Conservation (phyloP, 1,139 yeast genomes). For the Saccharomycopsis crataegensis region DNA sequence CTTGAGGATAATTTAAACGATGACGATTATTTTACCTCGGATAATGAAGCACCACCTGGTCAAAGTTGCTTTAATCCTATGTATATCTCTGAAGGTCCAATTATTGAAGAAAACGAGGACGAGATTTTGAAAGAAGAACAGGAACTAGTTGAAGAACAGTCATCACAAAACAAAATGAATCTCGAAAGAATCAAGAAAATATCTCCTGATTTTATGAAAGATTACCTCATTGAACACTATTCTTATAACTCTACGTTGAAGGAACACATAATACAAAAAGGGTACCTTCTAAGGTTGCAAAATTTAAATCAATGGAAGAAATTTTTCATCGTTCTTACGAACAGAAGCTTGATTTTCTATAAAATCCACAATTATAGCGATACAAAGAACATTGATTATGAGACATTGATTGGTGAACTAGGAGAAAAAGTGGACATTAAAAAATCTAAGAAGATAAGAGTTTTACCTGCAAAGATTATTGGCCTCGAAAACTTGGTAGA, state of each 20-base stretch:
- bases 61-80: slow-evolving; percentile 5
- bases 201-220: slow-evolving; percentile 15
- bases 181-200: slow-evolving; percentile 13
- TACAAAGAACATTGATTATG: slow-evolving; percentile 16
- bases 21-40: slow-evolving; percentile 30
- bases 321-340: slow-evolving; percentile 39
- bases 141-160: slow-evolving; percentile 8
- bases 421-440: slow-evolving; percentile 2
- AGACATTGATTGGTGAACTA: slow-evolving; percentile 16
- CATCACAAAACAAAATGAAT: slow-evolving; percentile 10
- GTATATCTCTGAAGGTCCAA: slow-evolving; percentile 13
- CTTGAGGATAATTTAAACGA: slow-evolving; percentile 9
- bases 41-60: slow-evolving; percentile 15
- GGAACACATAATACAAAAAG: slow-evolving; percentile 38
- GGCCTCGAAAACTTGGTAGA: slow-evolving; percentile 37
- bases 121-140: slow-evolving; percentile 12
- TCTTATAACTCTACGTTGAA: slow-evolving; percentile 23
- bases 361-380: slow-evolving; percentile 28
- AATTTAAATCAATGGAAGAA: slow-evolving; percentile 43
- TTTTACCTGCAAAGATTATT: slow-evolving; percentile 29
- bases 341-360: slow-evolving; percentile 35
- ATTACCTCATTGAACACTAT: slow-evolving; percentile 21
- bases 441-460: neutral
- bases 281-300: slow-evolving; percentile 35
- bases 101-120: slow-evolving; percentile 22